Conservation (phyloP, 257 asterid genomes). For the Rhazya stricta region DNA sequence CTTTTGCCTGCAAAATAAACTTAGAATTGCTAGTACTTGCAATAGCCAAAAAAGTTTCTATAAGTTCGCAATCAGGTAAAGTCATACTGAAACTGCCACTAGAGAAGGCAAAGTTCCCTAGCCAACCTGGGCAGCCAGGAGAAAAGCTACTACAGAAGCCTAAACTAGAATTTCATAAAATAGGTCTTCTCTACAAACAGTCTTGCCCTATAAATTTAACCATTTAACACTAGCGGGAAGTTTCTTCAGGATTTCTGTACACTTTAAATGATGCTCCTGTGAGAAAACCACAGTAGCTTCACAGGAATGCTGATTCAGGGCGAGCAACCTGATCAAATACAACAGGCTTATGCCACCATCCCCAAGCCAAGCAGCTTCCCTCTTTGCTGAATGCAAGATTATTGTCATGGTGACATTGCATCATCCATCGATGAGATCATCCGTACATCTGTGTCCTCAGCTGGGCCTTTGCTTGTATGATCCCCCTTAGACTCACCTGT, state of each 20-base stretch:
- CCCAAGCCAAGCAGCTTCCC: slow-evolving; percentile 16
- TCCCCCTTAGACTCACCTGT: slow-evolving; percentile 41
- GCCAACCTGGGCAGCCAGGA: slow-evolving; percentile 88
- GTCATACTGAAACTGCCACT: slow-evolving; percentile 59
- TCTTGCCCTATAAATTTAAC: slow-evolving; percentile 28
- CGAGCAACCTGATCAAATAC: slow-evolving; percentile 66
- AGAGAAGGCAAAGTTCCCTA: slow-evolving; percentile 61
- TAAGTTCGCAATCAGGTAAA: slow-evolving; percentile 2
- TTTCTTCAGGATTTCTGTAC: slow-evolving; percentile 44
- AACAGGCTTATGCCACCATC: slow-evolving; percentile 58
- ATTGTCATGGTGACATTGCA: slow-evolving; percentile 50
- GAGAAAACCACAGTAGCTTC: slow-evolving; percentile 24
- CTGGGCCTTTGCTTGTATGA: slow-evolving; percentile 29
- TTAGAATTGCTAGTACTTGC: slow-evolving; percentile 1
- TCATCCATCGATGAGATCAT: slow-evolving; percentile 51
- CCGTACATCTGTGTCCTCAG: slow-evolving; percentile 47
- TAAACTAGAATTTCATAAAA: slow-evolving; percentile 36
- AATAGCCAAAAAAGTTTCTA: slow-evolving; percentile 3
- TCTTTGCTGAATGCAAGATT: slow-evolving; percentile 9
- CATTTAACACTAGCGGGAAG: slow-evolving; percentile 16
- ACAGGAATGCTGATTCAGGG: slow-evolving; percentile 29
- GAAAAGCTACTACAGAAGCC: slow-evolving; percentile 25
- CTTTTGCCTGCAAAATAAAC: background rate
- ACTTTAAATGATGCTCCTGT: slow-evolving; percentile 37
- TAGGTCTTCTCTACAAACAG: slow-evolving; percentile 19